Conservation (phyloP, 352 stramenopile species). For the Pythium periplocum region DNA sequence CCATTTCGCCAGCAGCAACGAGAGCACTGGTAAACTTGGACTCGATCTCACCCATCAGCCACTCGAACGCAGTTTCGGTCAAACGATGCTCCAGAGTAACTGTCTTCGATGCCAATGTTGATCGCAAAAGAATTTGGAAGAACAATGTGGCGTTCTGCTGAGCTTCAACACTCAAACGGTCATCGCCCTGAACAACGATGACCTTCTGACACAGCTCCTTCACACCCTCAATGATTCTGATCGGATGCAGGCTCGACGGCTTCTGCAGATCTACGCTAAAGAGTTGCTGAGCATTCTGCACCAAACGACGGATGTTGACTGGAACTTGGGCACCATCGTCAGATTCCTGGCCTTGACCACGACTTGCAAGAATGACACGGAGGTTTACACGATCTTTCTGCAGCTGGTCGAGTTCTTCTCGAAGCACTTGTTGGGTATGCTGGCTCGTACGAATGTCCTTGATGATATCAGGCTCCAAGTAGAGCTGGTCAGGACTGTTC, state of each 20-base stretch:
- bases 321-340: slow-evolving; percentile 89
- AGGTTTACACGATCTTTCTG: slow-evolving; percentile 94
- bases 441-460: slow-evolving; percentile 92
- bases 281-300: slow-evolving; percentile 96
- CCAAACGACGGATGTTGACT: slow-evolving; percentile 92
- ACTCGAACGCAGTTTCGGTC: slow-evolving; percentile 95
- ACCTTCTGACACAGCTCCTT: slow-evolving; percentile 93
- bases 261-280: slow-evolving; percentile 92
- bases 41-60: slow-evolving; percentile 94
- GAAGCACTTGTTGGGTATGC: slow-evolving; percentile 90
- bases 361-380: slow-evolving; percentile 93
- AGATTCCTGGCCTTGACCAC: slow-evolving; percentile 90
- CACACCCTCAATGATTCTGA: slow-evolving; percentile 87
- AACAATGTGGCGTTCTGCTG: slow-evolving; percentile 98
- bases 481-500: slow-evolving; percentile 80
- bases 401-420: slow-evolving; percentile 92
- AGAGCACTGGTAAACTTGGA: slow-evolving; percentile 95
- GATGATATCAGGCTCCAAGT: slow-evolving; percentile 82
- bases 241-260: slow-evolving; percentile 90
- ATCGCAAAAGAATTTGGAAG: slow-evolving; percentile 97
- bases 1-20: slow-evolving; percentile 97
- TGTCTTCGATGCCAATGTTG: slow-evolving; percentile 94
- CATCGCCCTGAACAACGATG: slow-evolving; percentile 94
- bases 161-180: slow-evolving; percentile 93
- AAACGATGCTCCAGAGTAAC: slow-evolving; percentile 95